Evolutionary conservation across 768 basidiomycete genomes (phyloP), one percentile per base, ranked within the genome.

Genomic region (Amanita fuliginea): DNA sequence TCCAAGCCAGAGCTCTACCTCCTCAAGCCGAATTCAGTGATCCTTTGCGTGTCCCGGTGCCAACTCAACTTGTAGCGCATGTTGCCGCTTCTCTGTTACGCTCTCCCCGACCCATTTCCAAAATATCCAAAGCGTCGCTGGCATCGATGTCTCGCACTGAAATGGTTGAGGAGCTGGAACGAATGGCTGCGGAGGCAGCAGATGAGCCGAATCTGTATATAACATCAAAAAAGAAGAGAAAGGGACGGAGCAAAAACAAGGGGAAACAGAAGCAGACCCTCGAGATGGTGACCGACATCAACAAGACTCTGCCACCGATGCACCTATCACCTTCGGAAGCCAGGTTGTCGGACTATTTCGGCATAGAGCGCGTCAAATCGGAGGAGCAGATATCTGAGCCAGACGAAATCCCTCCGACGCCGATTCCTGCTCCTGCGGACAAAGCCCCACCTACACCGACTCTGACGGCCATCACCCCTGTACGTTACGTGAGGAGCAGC

Each of bases 41-140:
- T 21, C 26, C 32, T 6, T 14, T 47, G 16, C 33, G 1, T 13
- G 21, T 16, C n/a, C 8, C 43, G 13, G 10, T 9, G 16, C 19
- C 21, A 18, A 34, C 18, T 8, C 10, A 40, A 5, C 14, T 21
- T 10, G 52, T 50, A 21, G 4, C 13, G 32, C 60, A 57, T 34
- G 51, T 66, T 32, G 58, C 62, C 10, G 33, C 55, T 28, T 61
- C 62, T 2, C 58, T 65, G 18, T 53, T 82, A 2, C 68, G 76
- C 53, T 85, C 84, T 0, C 86, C 87, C 3, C 77, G 81, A 6
- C 86, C 86, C 0, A 66, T 82, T 46, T 83, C 84, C 5, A 83
- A 81, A 54, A 60, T 71, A 28, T 63, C 64, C 33, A 61, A 66
- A 18, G 60, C 62, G 8, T 62, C 69, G 1, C 46, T 73, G 19